Conservation (phyloP, 805 yeast genomes). For the Clavispora asparagi region DNA sequence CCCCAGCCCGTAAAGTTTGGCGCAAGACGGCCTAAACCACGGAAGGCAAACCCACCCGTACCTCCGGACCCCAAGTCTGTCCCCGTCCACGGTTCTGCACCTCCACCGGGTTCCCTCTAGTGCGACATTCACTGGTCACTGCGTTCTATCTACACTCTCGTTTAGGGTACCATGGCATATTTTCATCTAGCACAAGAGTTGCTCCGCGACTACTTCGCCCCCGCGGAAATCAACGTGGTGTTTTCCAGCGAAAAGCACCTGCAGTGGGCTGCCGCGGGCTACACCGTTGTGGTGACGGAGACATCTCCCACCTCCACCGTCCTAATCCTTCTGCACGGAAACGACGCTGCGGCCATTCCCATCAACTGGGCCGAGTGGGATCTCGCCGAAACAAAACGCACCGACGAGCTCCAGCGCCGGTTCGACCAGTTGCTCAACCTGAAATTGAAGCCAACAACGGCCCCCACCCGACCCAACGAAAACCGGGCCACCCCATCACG, state of each 20-base stretch:
- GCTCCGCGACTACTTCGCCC: neutral
- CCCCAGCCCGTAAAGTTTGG: neutral
- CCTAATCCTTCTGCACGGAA: neutral
- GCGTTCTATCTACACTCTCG: neutral
- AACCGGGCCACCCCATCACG: no score
- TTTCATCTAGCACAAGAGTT: neutral
- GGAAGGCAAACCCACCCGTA: neutral
- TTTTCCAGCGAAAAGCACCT: neutral
- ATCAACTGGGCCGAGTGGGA: neutral
- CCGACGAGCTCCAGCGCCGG: neutral
- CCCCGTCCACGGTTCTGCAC: no score
- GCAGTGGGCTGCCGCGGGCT: neutral
- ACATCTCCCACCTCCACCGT: neutral
- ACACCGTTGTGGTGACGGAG: neutral
- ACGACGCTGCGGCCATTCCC: neutral
- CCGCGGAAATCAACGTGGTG: neutral
- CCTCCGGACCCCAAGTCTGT: neutral
- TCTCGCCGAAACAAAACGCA: neutral
- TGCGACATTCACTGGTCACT: no score
- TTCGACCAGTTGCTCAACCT: neutral
- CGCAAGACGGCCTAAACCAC: neutral
- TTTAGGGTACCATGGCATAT: neutral
- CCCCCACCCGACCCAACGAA: neutral
- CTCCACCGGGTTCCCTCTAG: no score
- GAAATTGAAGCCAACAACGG: neutral